Base-by-base conservation (phyloP, 73 alveolate genomes). In the Symbiodinium natans region DNA sequence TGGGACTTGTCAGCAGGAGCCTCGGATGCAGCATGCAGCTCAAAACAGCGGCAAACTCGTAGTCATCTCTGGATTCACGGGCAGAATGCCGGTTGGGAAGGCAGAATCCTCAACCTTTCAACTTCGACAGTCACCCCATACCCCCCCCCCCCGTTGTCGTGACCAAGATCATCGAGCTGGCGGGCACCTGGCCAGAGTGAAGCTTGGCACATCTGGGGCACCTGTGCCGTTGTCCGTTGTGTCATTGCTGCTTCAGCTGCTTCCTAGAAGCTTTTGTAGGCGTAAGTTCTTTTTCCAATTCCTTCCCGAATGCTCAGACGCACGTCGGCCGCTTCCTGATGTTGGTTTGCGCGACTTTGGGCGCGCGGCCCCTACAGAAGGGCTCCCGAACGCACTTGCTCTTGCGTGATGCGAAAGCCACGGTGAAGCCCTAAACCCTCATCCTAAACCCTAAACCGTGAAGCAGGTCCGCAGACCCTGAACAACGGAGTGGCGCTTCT, bases 401-500 rank as follows among this genome's bases (percentile, higher is more conserved):
- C 29, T 10, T 52, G n/a, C 71, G 71, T 52, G 71, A 23, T 52
- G 59, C 9, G 59, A n/a, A n/a, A n/a, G n/a, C n/a, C n/a, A n/a
- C n/a, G n/a, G n/a, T n/a, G n/a, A n/a, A n/a, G n/a, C n/a, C n/a
- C n/a, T n/a, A n/a, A n/a, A n/a, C n/a, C n/a, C n/a, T n/a, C n/a
- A n/a, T n/a, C n/a, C n/a, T n/a, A n/a, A n/a, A n/a, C n/a, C n/a
- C n/a, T n/a, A n/a, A n/a, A n/a, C n/a, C n/a, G n/a, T n/a, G n/a
- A n/a, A 0, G 73, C 71, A 73, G 89, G 98, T 21, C 98, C 98
- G 31, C 98, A 92, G 89, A 92, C 98, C 75, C 80, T 92, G 90
- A 92, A 92, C 98, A 92, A 92, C 77, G 98, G 98, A 43, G 98
- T 92, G 88, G 88, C 80, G 29, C 89, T 92, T 39, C 88, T 92